phyloP scores from a whole-genome alignment of 352 stramenopile genomes.

The Phytophthora nicotianae region DNA sequence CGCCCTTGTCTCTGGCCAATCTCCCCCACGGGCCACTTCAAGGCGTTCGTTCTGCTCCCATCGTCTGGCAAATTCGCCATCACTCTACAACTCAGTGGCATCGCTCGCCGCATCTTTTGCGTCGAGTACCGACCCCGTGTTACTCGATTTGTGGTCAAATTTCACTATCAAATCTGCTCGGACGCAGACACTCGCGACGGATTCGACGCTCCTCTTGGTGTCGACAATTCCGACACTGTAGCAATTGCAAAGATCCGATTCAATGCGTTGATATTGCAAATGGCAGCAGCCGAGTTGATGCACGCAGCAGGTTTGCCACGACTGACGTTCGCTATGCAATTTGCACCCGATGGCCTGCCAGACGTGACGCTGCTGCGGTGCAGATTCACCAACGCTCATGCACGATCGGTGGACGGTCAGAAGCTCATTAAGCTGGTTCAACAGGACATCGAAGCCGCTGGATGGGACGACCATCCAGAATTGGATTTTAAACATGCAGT shows the following conservation, averaged over 20 bases:
- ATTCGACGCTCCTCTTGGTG: slow-evolving; percentile 58
- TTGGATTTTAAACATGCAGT: slow-evolving; percentile 67
- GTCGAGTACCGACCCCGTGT: slow-evolving; percentile 42
- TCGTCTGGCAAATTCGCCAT: slow-evolving; percentile 46
- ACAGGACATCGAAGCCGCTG: slow-evolving; percentile 51
- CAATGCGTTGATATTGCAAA: slow-evolving; percentile 66
- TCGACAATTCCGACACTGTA: slow-evolving; percentile 59
- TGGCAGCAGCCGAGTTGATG: slow-evolving; percentile 57
- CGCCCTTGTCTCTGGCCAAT: slow-evolving; percentile 56
- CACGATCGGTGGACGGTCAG: slow-evolving; percentile 57
- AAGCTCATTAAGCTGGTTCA: slow-evolving; percentile 60
- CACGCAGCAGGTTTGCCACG: slow-evolving; percentile 43
- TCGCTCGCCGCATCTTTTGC: slow-evolving; percentile 32
- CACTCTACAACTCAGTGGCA: slow-evolving; percentile 23
- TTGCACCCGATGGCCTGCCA: slow-evolving; percentile 56
- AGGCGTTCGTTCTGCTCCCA: slow-evolving; percentile 66
- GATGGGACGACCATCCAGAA: slow-evolving; percentile 36
- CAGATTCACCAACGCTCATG: slow-evolving; percentile 60
- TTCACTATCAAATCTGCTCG: slow-evolving; percentile 70
- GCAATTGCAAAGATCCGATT: slow-evolving; percentile 60
- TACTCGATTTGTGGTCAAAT: slow-evolving; percentile 52
- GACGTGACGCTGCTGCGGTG: slow-evolving; percentile 55
- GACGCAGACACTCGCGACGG: slow-evolving; percentile 42
- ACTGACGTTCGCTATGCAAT: slow-evolving; percentile 60
- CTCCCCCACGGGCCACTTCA: slow-evolving; percentile 51